Evolutionary conservation across 768 basidiomycete species (phyloP).

Genomic region (Pleurotus platypus): DNA sequence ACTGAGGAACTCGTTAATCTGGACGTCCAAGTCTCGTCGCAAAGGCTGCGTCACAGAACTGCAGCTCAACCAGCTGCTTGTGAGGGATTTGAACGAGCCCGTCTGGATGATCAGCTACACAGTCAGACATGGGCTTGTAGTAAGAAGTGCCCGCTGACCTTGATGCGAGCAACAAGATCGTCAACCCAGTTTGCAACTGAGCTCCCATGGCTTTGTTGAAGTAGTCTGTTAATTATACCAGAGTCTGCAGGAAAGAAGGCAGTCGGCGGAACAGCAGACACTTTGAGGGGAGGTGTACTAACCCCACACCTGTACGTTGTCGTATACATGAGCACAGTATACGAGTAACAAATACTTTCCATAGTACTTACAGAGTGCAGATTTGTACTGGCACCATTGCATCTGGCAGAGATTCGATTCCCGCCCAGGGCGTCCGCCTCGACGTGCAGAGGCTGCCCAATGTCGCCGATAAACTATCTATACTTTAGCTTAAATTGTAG

Average conservation of each 20-base stretch:
- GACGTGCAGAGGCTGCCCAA: conserved; percentile 47
- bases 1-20: conserved; percentile 25
- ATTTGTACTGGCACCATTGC: conserved; percentile 36
- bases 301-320: conserved; percentile 31
- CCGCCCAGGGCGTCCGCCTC: conserved; percentile 42
- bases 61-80: conserved; percentile 35
- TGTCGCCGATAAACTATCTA: conserved; percentile 41
- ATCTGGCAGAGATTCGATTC: conserved; percentile 37
- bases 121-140: no score
- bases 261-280: not conserved
- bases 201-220: conserved; percentile 27
- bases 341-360: not conserved
- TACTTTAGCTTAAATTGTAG: not conserved
- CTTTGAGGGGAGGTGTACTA: not conserved
- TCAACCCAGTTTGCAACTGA: conserved; percentile 37
- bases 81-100: conserved; percentile 26
- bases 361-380: conserved; percentile 35
- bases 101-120: conserved; percentile 17
- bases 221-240: conserved; percentile 34
- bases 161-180: conserved; percentile 36
- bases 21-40: conserved; percentile 25
- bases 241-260: conserved; percentile 24
- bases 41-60: conserved; percentile 29
- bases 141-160: conserved; percentile 18
- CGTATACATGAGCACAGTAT: not conserved